phyloP scores from a whole-genome alignment of 768 basidiomycete genomes.

The Polyporus arcularius region DNA sequence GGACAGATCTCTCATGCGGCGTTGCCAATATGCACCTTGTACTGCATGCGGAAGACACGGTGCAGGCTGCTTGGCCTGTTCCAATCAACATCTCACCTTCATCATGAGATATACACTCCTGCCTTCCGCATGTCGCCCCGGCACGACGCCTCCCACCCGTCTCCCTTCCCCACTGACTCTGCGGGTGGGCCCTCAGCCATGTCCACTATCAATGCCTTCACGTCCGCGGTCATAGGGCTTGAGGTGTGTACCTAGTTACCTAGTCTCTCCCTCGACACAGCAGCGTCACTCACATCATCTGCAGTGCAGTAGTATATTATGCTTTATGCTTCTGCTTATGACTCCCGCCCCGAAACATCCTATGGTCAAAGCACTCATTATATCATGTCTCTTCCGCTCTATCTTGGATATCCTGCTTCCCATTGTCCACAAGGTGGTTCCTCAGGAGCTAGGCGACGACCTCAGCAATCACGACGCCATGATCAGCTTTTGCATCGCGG shows the following conservation, averaged over 20 bases:
- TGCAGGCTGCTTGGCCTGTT: not conserved
- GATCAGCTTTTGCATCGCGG: conserved; percentile 18
- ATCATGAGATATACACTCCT: not conserved
- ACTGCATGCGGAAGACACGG: not conserved
- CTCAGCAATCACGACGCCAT: not conserved
- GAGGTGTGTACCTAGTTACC: conserved; percentile 15
- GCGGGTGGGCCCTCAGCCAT: not conserved
- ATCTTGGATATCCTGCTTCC: conserved; percentile 18
- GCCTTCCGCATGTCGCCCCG: not conserved
- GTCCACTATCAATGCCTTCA: conserved; percentile 7
- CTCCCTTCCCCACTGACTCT: not conserved
- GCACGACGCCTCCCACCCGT: not conserved
- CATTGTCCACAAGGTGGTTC: conserved; percentile 7
- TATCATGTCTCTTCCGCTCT: conserved; percentile 20
- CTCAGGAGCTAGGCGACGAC: not conserved
- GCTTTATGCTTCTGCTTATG: conserved; percentile 14
- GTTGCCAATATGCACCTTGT: not conserved
- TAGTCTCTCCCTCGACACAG: not conserved
- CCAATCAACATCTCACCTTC: not conserved
- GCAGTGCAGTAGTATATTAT: conserved; percentile 14
- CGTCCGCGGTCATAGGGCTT: conserved; percentile 18
- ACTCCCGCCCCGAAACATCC: conserved; percentile 26
- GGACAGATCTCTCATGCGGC: conserved; percentile 14
- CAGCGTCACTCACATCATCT: not conserved
- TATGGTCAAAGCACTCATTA: conserved; percentile 23